Percentiles rank a stretch among this genome's conserved stretches.
Evolutionary conservation across 2,329 filamentous ascomycete genomes (phyloP).

Genomic region (Epichloe aotearoae): DNA sequence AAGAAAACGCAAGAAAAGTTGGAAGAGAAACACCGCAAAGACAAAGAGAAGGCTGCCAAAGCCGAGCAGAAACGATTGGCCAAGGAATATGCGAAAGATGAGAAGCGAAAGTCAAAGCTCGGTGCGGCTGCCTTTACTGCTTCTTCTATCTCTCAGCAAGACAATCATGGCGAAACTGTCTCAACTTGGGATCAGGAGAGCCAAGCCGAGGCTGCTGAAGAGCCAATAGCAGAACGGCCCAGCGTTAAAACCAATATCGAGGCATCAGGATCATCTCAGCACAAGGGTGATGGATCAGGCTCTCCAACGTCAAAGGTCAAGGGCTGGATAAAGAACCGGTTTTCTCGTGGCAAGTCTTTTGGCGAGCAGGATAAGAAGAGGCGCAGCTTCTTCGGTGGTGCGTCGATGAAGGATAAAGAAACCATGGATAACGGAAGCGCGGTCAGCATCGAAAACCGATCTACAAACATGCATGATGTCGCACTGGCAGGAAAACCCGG

Average conservation of each 20-base stretch:
- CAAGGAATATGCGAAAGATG: slow-evolving; percentile 12
- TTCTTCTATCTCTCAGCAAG: background rate
- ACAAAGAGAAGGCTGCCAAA: slow-evolving; percentile 34
- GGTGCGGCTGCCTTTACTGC: slow-evolving; percentile 9
- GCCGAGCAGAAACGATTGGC: slow-evolving; percentile 35
- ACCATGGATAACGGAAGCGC: slow-evolving; percentile 34
- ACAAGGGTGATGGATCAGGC: slow-evolving; percentile 9
- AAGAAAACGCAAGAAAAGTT: slow-evolving; percentile 11
- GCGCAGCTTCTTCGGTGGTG: slow-evolving; percentile 37
- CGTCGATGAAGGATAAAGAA: slow-evolving; percentile 28
- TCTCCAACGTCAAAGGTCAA: slow-evolving; percentile 31
- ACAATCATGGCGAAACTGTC: slow-evolving; percentile 5
- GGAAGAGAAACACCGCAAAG: slow-evolving; percentile 10
- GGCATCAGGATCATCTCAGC: slow-evolving; percentile 5
- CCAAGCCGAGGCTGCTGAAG: background rate
- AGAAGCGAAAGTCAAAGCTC: slow-evolving; percentile 34
- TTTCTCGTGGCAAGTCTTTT: slow-evolving; percentile 30
- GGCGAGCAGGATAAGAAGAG: slow-evolving; percentile 23
- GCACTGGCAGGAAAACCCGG: slow-evolving; percentile 28
- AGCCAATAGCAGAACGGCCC: background rate
- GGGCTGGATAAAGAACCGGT: slow-evolving; percentile 42
- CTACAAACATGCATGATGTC: slow-evolving; percentile 32
- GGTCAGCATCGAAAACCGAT: slow-evolving; percentile 27
- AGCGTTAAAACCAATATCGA: slow-evolving; percentile 1
- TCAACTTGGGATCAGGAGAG: slow-evolving; percentile 7